Base-by-base conservation (phyloP, 805 yeast genomes). In the Cyberlindnera saturnus region DNA sequence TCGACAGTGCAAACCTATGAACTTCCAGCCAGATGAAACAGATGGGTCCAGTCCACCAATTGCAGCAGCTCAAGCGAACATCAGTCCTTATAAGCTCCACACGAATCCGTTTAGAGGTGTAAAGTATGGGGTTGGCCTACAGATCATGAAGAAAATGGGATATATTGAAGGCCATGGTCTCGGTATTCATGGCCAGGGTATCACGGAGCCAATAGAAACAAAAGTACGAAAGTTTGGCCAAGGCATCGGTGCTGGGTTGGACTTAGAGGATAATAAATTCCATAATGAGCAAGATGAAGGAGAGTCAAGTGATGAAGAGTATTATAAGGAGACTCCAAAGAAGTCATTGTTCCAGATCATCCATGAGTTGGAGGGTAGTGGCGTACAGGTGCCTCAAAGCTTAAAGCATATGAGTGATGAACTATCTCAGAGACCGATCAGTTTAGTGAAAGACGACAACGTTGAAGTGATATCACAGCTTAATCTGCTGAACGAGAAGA, bases 71-170 rank as follows among this genome's bases (percentile, higher is more conserved):
- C 39, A 36, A 38, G 26, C 23, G 19, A 23, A 13, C 5, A 28
- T 11, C 34, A 40, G 23, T 10, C 18, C 37, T 17, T 33, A 28
- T 16, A 28, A 17, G 23, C 26, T 26, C 6, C 35, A 35, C 29
- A 39, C 18, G 13, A 50, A 53, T 35, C 45, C 45, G 15, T 51
- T 47, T 34, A 51, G 44, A 16, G 58, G 57, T 1, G 52, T 48
- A 44, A 61, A 55, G 39, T 89, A 90, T 57, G 98, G 98, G 6
- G 77, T 88, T 32, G 98, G 98, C 32, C 96, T 96, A 3, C 64
- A 73, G 39, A 65, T 91, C 40, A 61, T 91, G 65, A 70, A 78
- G 47, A 75, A 79, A 48, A 90, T 91, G 98, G 99, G 99, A 0
- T 90, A 86, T 62, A 72, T 73, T 7, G 75, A 75, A 34, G 98